Conservation (phyloP, 2,329 filamentous ascomycete genomes). For the Xylariaceae sp. region DNA sequence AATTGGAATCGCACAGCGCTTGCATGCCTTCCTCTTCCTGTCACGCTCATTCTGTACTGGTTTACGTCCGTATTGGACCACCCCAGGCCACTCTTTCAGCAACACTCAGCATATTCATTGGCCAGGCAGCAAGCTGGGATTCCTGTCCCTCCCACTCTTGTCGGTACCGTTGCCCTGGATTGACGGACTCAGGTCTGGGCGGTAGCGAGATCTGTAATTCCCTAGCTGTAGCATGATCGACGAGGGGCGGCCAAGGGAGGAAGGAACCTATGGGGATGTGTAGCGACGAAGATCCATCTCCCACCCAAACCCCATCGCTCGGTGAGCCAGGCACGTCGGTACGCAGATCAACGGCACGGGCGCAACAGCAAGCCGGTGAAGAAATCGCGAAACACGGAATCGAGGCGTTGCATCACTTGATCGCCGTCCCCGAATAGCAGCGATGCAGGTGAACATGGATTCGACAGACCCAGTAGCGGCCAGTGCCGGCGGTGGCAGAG, state of each 20-base stretch:
- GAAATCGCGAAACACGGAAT: neutral
- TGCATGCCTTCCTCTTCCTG: slow-evolving; percentile 1
- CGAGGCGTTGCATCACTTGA: too few relatives aligned
- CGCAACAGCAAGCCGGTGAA: neutral
- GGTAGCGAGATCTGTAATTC: slow-evolving; percentile 4
- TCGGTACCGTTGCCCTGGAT: slow-evolving; percentile 9
- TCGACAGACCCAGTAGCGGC: slow-evolving; percentile 8
- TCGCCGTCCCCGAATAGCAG: neutral
- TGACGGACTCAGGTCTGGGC: neutral
- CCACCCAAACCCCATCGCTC: neutral
- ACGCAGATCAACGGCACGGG: neutral
- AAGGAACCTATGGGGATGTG: slow-evolving; percentile 6
- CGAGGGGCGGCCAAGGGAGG: slow-evolving; percentile 3
- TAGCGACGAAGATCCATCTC: slow-evolving; percentile 2
- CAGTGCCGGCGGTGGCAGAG: slow-evolving; percentile 2
- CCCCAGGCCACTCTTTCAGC: neutral
- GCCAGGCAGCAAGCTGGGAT: neutral
- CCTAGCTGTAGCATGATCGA: slow-evolving; percentile 7
- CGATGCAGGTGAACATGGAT: slow-evolving; percentile 11
- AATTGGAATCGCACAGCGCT: slow-evolving; percentile 2
- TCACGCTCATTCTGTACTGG: neutral
- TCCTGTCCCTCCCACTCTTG: neutral
- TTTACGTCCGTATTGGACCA: slow-evolving; percentile 10
- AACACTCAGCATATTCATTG: neutral
- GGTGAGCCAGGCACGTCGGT: too few relatives aligned